These are phyloP conservation scores for Spirogloea muscicola DNA, from an alignment of 139 green algal genomes.

Conservation along the genomic window DNA sequence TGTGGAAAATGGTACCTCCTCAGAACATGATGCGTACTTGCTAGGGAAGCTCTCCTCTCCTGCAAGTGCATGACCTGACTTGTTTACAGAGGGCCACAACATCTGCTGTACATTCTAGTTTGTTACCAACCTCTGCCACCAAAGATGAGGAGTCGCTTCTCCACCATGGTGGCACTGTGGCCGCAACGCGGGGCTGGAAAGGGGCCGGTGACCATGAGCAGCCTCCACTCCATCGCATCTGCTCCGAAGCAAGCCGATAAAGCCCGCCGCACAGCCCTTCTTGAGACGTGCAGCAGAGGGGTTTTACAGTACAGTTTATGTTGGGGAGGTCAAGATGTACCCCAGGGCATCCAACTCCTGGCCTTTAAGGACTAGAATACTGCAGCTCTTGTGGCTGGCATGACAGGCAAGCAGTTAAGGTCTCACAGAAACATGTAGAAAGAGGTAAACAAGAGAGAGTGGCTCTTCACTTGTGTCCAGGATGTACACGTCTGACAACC, in stretches of 20 bases:
- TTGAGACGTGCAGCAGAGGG: conserved; percentile 23
- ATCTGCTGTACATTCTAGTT: no score
- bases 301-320: not conserved
- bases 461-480: not conserved
- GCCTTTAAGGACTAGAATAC: no score
- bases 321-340: not conserved
- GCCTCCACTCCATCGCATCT: conserved; percentile 40
- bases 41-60: no score
- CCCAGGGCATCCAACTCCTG: not conserved
- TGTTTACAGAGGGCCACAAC: no score
- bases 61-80: no score
- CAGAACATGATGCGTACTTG: no score
- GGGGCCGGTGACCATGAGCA: conserved; percentile 3
- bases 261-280: no score
- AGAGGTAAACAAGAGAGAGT: not conserved
- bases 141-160: conserved; percentile 40
- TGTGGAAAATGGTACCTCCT: no score
- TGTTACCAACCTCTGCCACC: conserved; percentile 31
- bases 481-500: conserved; percentile 8
- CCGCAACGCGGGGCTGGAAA: conserved; percentile 24
- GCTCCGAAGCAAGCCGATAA: no score
- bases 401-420: not conserved
- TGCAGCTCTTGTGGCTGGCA: conserved; percentile 1
- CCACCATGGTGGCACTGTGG: conserved; percentile 31
- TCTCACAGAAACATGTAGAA: not conserved